These are phyloP conservation scores for Aspergillus coremiiformis DNA, from an alignment of 495 filamentous ascomycete species.

Conservation along the genomic window DNA sequence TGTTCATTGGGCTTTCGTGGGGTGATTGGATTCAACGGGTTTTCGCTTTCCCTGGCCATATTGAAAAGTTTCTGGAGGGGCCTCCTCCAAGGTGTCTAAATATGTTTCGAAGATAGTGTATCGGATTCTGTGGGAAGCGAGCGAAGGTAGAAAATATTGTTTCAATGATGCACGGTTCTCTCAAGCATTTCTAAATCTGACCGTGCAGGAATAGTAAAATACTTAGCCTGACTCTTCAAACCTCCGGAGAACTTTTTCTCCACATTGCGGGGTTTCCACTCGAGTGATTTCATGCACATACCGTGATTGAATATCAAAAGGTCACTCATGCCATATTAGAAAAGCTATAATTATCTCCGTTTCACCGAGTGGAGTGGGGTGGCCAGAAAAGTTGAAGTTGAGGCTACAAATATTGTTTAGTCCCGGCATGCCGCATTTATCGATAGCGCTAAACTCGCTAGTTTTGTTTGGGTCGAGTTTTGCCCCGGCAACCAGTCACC, in stretches of 20 bases:
- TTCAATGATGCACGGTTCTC: background rate
- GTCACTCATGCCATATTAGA: background rate
- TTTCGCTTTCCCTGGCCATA: conserved; percentile 40
- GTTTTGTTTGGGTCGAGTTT: conserved; percentile 8
- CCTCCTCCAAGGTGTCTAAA: background rate
- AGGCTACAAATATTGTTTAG: conserved; percentile 10
- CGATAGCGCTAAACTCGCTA: conserved; percentile 15
- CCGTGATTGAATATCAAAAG: background rate
- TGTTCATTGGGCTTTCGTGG: conserved; percentile 26
- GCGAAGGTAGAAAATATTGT: background rate
- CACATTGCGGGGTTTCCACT: background rate
- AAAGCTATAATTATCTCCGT: background rate
- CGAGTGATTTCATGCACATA: background rate
- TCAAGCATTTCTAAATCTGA: background rate
- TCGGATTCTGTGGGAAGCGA: background rate
- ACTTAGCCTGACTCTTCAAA: background rate
- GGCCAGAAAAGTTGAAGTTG: conserved; percentile 9
- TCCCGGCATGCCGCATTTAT: conserved; percentile 13
- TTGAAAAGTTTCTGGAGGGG: background rate
- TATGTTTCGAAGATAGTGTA: background rate
- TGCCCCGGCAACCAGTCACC: conserved; percentile 13
- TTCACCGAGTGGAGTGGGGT: background rate
- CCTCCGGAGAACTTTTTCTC: background rate
- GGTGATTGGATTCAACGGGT: conserved; percentile 28
- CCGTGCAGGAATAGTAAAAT: background rate